Conservation (phyloP, 495 filamentous ascomycete species). For the Letharia lupina region DNA sequence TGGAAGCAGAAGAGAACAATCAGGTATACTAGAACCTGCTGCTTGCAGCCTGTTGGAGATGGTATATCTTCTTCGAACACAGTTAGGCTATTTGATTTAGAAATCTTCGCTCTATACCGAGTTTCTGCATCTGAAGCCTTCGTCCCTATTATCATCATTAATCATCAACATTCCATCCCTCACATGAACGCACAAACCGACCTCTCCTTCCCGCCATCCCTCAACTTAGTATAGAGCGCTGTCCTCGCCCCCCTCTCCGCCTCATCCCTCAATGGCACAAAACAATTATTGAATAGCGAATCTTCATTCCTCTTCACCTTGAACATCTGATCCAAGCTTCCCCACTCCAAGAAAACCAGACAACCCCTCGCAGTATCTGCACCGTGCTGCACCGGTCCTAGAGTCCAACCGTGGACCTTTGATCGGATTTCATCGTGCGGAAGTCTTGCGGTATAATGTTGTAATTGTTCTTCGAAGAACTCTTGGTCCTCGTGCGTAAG, state of each 20-base stretch:
- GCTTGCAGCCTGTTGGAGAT: too few species aligned
- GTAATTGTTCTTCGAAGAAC: neutral
- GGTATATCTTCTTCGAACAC: too few species aligned
- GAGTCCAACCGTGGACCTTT: conserved; percentile 1
- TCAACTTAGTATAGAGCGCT: conserved; percentile 2
- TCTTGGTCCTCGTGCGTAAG: neutral
- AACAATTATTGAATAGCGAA: neutral
- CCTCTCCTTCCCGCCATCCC: neutral
- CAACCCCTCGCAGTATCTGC: neutral
- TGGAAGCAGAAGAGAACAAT: too few species aligned
- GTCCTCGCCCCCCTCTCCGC: neutral
- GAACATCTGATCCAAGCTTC: conserved; percentile 7
- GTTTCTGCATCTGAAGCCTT: neutral
- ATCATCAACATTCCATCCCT: neutral
- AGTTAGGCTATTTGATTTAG: neutral
- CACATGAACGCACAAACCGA: neutral
- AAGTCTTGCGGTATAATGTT: neutral
- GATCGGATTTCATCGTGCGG: conserved; percentile 2
- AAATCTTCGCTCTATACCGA: neutral
- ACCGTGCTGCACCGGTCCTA: neutral
- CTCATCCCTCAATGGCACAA: neutral
- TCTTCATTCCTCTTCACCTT: neutral
- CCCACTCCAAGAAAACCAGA: neutral
- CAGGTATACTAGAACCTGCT: too few species aligned
- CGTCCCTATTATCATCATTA: neutral